Evolutionary conservation across 2,329 filamentous ascomycete genomes (phyloP).

Genomic region (Ramularia endophylla): DNA sequence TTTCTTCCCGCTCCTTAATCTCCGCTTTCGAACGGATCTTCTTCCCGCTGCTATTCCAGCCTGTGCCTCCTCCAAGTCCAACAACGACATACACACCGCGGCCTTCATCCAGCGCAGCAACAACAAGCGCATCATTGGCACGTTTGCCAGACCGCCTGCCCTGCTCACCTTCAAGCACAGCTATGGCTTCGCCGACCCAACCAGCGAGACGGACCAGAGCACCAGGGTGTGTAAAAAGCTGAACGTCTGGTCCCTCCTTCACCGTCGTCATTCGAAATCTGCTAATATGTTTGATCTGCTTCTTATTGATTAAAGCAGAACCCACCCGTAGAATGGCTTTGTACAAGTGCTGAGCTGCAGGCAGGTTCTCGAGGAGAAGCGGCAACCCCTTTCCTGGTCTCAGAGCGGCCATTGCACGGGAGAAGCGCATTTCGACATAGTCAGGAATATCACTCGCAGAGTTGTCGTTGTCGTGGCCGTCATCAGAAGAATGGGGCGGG

Average conservation of each 20-base stretch:
- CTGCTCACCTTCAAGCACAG: slow-evolving; percentile 79
- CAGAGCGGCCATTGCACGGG: slow-evolving; percentile 54
- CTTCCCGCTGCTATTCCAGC: slow-evolving; percentile 55
- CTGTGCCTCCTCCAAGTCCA: slow-evolving; percentile 81
- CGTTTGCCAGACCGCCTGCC: slow-evolving; percentile 57
- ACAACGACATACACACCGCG: slow-evolving; percentile 88
- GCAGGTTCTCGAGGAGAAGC: slow-evolving; percentile 67
- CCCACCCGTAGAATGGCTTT: slow-evolving; percentile 90
- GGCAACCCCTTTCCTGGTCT: slow-evolving; percentile 55
- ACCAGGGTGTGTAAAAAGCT: slow-evolving; percentile 87
- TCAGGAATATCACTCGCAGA: slow-evolving; percentile 33
- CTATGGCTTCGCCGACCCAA: slow-evolving; percentile 89
- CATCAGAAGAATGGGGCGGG: slow-evolving; percentile 29
- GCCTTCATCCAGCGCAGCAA: slow-evolving; percentile 82
- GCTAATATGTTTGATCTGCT: slow-evolving; percentile 84
- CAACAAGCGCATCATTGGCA: slow-evolving; percentile 70
- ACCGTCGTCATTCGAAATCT: slow-evolving; percentile 95
- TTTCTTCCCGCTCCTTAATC: slow-evolving; percentile 54
- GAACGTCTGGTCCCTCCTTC: slow-evolving; percentile 86
- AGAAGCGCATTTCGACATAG: slow-evolving; percentile 49
- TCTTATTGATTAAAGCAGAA: slow-evolving; percentile 84
- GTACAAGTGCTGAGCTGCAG: slow-evolving; percentile 82
- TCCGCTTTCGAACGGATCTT: slow-evolving; percentile 36
- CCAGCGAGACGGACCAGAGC: slow-evolving; percentile 88
- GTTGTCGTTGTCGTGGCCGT: slow-evolving; percentile 22